Evolutionary conservation across 2,329 filamentous ascomycete species (phyloP).

Genomic region (Diaporthe eres): DNA sequence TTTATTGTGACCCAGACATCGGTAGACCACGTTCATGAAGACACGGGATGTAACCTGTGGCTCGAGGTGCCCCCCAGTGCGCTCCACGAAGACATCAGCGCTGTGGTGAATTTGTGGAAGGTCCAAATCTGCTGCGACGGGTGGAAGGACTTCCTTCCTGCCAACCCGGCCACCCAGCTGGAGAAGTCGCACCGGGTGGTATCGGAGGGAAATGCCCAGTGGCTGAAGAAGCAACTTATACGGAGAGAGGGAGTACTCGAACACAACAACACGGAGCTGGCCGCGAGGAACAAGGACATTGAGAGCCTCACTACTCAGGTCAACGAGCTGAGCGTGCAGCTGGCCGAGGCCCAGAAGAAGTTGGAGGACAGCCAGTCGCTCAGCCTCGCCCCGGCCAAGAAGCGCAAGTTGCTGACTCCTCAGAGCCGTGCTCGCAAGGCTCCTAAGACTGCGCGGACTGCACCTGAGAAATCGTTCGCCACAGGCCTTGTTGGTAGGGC

Average conservation of each 20-base stretch:
- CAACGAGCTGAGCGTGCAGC: slow-evolving; percentile 5
- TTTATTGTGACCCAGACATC: slow-evolving; percentile 38
- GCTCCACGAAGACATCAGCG: slow-evolving; percentile 10
- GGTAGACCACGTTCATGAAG: slow-evolving; percentile 28
- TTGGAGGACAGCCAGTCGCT: not conserved
- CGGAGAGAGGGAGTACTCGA: not conserved
- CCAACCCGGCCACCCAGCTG: slow-evolving; percentile 11
- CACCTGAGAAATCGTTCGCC: not conserved
- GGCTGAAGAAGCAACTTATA: slow-evolving; percentile 33
- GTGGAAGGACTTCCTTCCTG: slow-evolving; percentile 26
- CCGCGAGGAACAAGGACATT: not conserved
- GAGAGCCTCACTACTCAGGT: not conserved
- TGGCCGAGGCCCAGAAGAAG: not conserved
- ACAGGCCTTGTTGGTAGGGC: not conserved
- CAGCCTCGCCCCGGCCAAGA: not conserved
- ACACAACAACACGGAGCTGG: not conserved
- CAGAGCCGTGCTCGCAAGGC: slow-evolving; percentile 9
- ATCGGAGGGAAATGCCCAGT: slow-evolving; percentile 3
- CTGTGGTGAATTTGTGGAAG: slow-evolving; percentile 12
- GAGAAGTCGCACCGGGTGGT: slow-evolving; percentile 26
- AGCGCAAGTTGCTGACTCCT: slow-evolving; percentile 7
- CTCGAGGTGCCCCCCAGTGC: slow-evolving; percentile 20
- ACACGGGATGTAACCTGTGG: slow-evolving; percentile 30
- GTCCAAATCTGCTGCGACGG: slow-evolving; percentile 25
- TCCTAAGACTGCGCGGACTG: not conserved